Percentiles rank a stretch among this genome's conserved stretches.
phyloP scores from a whole-genome alignment of 257 asterid genomes.

The Catharanthus roseus region DNA sequence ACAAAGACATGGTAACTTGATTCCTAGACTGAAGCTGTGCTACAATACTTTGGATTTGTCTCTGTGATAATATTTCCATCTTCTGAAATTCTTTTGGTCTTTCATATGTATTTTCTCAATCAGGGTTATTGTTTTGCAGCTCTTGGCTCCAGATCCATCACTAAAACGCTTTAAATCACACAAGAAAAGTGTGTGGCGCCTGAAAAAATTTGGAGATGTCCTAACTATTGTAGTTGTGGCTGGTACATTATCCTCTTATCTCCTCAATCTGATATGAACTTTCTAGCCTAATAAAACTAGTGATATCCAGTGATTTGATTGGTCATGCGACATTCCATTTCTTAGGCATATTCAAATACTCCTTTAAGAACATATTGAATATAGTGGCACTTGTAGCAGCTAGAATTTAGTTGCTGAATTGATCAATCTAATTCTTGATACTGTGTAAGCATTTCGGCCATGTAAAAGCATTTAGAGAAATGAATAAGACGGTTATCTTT shows the following conservation, averaged over 20 bases:
- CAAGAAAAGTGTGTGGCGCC: conserved; percentile 48
- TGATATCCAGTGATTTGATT: neutral
- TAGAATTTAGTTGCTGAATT: neutral
- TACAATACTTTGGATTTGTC: neutral
- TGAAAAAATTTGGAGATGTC: conserved; percentile 59
- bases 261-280: neutral
- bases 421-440: neutral
- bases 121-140: conserved; percentile 40
- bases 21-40: neutral
- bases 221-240: conserved; percentile 69
- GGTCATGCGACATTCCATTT: neutral
- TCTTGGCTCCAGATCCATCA: conserved; percentile 62
- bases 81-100: conserved; percentile 3
- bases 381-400: neutral
- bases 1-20: neutral
- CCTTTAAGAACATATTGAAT: neutral
- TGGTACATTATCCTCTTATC: conserved; percentile 41
- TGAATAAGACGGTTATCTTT: neutral
- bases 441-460: no score
- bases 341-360: neutral
- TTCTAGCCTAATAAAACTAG: neutral
- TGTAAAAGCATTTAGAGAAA: no score
- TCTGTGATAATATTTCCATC: neutral
- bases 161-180: conserved; percentile 65
- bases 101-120: conserved; percentile 8